A percentile compares a stretch with the other conserved stretches of the same genome.
These are phyloP conservation scores for Coemansia javaensis DNA, from an alignment of 192 early-diverging fungal species.

Conservation along the genomic window DNA sequence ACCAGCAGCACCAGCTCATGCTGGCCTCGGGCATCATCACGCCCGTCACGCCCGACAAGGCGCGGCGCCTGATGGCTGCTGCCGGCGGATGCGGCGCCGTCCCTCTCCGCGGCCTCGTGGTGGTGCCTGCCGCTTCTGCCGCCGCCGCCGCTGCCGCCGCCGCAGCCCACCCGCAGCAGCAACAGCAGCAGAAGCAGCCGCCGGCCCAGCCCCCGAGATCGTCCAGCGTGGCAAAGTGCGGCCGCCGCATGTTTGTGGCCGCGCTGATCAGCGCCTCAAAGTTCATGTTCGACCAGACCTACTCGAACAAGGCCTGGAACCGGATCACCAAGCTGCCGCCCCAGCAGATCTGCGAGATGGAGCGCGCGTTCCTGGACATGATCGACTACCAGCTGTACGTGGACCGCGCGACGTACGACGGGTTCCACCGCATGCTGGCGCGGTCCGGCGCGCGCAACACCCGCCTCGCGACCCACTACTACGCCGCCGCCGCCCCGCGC, in stretches of 20 bases:
- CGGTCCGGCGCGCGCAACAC: slow-evolving; percentile 48
- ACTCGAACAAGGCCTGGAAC: slow-evolving; percentile 80
- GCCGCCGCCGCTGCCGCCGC: background rate
- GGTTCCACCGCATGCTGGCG: slow-evolving; percentile 44
- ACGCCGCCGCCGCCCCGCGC: slow-evolving; percentile 3
- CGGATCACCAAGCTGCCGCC: slow-evolving; percentile 74
- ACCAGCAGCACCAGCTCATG: slow-evolving; percentile 36
- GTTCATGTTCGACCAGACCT: slow-evolving; percentile 77
- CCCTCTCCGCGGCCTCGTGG: too few species aligned
- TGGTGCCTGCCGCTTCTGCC: background rate
- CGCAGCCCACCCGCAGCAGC: background rate
- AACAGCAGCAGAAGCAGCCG: background rate
- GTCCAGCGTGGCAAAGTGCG: slow-evolving; percentile 58
- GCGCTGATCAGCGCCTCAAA: slow-evolving; percentile 83
- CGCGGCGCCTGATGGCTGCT: slow-evolving; percentile 24
- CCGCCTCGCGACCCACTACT: slow-evolving; percentile 37
- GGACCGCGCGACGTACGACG: slow-evolving; percentile 34
- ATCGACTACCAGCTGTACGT: slow-evolving; percentile 69
- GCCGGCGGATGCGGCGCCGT: background rate
- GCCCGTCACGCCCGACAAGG: slow-evolving; percentile 19
- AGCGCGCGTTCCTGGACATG: slow-evolving; percentile 69
- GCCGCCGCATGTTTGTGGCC: slow-evolving; percentile 78
- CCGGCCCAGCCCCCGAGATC: slow-evolving; percentile 7
- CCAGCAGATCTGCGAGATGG: slow-evolving; percentile 73
- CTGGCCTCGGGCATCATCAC: slow-evolving; percentile 35